phyloP scores from a whole-genome alignment of 305 asterid genomes.

The Coffea humblotiana region DNA sequence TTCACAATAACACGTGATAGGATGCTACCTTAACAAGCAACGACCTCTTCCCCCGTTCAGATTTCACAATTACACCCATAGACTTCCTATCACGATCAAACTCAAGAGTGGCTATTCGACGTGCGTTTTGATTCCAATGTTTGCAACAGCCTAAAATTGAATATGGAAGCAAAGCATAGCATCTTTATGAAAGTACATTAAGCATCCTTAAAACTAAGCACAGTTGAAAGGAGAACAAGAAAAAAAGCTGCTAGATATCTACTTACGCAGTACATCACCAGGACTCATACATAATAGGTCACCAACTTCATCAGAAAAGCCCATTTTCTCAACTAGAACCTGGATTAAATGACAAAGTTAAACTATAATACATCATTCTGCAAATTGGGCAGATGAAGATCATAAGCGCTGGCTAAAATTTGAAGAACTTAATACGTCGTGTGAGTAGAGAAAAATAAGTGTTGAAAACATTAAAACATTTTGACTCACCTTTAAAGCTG shows the following conservation, averaged over 20 bases:
- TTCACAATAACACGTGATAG: background rate
- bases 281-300: slow-evolving; percentile 46
- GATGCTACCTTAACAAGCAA: slow-evolving; percentile 73
- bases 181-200: too few relatives aligned
- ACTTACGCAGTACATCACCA: slow-evolving; percentile 70
- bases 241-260: background rate
- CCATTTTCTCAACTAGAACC: slow-evolving; percentile 99
- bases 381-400: too few relatives aligned
- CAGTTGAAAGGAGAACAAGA: background rate
- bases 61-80: slow-evolving; percentile 81
- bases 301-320: slow-evolving; percentile 60
- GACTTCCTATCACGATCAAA: slow-evolving; percentile 94
- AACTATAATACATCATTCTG: background rate
- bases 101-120: slow-evolving; percentile 92
- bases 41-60: slow-evolving; percentile 56
- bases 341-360: slow-evolving; percentile 20
- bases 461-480: too few relatives aligned
- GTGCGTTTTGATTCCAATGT: slow-evolving; percentile 65
- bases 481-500: slow-evolving; percentile 75
- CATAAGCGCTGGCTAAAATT: too few relatives aligned
- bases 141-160: slow-evolving; percentile 54
- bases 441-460: background rate
- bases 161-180: too few relatives aligned
- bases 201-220: slow-evolving; percentile 7
- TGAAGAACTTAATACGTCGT: background rate